Percentiles rank a stretch among this genome's conserved stretches.
Conservation (phyloP, 148 eudicot genomes). For the Dianthus caryophyllus region DNA sequence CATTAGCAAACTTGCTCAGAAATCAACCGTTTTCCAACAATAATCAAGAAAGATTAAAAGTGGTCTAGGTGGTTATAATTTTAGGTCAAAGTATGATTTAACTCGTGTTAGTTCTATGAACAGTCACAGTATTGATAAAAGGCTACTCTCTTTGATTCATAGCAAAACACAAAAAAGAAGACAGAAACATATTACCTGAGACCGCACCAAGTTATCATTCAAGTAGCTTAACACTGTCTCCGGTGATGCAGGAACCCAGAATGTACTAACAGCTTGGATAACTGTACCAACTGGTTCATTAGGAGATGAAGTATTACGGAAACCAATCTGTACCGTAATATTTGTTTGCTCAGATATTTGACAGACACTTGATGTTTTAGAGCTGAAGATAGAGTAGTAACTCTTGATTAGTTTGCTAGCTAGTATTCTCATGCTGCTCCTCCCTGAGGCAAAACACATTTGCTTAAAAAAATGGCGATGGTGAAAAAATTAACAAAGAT, state of each 20-base stretch:
- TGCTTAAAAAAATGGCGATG: slow-evolving; percentile 10
- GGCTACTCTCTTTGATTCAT: neutral
- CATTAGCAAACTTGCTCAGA: neutral
- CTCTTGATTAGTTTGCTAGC: slow-evolving; percentile 41
- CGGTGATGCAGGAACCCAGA: slow-evolving; percentile 47
- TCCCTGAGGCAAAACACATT: slow-evolving; percentile 31
- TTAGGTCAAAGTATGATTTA: neutral
- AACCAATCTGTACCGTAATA: slow-evolving; percentile 25
- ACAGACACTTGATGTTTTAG: slow-evolving; percentile 11
- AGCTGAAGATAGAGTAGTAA: slow-evolving; percentile 34
- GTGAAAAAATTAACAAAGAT: neutral
- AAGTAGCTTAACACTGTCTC: slow-evolving; percentile 36
- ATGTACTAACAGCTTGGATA: slow-evolving; percentile 34
- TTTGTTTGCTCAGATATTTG: slow-evolving; percentile 25
- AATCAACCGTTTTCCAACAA: neutral
- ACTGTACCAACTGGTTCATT: slow-evolving; percentile 32
- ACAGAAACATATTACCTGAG: slow-evolving; percentile 32
- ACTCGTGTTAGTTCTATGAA: neutral
- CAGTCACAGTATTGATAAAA: too few species aligned
- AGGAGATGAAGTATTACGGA: slow-evolving; percentile 17
- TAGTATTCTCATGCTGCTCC: slow-evolving; percentile 33
- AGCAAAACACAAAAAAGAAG: neutral
- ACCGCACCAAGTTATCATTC: slow-evolving; percentile 31
- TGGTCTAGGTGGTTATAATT: neutral
- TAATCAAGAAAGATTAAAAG: neutral